Evolutionary conservation across 306 rosid species (phyloP), one percentile per base, ranked within the genome.

Genomic region (Begonia fuchsioides): DNA sequence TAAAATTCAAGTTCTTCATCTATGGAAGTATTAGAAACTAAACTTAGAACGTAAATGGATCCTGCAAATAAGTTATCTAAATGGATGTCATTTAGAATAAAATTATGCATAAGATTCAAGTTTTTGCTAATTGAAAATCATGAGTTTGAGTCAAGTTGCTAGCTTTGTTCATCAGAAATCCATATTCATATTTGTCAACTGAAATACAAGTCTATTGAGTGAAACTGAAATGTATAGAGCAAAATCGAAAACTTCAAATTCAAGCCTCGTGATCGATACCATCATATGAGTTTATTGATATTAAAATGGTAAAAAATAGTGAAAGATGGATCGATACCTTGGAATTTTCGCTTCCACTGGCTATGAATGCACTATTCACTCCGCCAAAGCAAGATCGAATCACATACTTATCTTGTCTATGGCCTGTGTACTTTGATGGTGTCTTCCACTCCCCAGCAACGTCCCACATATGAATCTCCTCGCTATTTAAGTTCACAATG

Each of bases 391-490:
- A 90, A 6, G 93, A 84, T 55, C 97, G 72, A 49, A 90, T 90
- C 51, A 84, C 93, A 46, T 84, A 84, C 66, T 76, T 78, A 72
- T 63, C 56, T 66, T 90, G 95, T 73, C 61, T 39, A 58, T 81
- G 85, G 61, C 85, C 85, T 38, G 56, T 49, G 52, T 51, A 81
- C 57, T 61, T 71, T 65, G 60, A 61, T 43, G 85, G 92, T 52
- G 63, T 69, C 41, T 70, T 69, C 95, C 79, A 78, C 49, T 79
- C 61, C 53, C 82, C 80, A 0, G 73, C 80, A 58, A 88, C 71
- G 60, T 84, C 90, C 95, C 97, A 88, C 97, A 84, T 72, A 65
- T 81, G 97, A 54, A 84, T 76, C 72, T 81, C 97, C 65, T 83
- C 84, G 68, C 85, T 78, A 63, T 84, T 88, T 11, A 88, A 85